These are phyloP conservation scores for Ophiostoma ips DNA, from an alignment of 2,329 filamentous ascomycete species.

Conservation along the genomic window DNA sequence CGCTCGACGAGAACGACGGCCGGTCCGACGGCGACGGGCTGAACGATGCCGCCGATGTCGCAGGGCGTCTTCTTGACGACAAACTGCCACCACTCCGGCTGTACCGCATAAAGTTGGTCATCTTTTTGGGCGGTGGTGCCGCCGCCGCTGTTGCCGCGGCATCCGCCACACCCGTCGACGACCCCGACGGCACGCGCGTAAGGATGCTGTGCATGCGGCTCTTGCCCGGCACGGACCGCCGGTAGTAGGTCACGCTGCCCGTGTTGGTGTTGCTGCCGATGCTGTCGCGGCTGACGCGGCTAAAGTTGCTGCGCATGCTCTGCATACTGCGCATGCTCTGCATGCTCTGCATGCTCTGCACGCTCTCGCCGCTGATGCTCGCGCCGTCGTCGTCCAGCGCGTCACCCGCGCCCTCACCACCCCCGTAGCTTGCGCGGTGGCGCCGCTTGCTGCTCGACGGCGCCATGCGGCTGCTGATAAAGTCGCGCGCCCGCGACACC, in stretches of 20 bases:
- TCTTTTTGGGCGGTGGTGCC: not conserved
- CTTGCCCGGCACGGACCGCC: constrained; percentile 34
- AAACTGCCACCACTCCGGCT: constrained; percentile 1
- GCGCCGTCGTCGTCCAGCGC: not conserved
- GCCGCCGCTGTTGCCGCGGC: not conserved
- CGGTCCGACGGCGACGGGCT: not conserved
- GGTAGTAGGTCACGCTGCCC: constrained; percentile 9
- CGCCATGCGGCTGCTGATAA: constrained; percentile 4
- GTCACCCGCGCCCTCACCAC: not conserved
- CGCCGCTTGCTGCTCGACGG: not conserved
- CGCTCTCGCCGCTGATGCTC: constrained; percentile 8
- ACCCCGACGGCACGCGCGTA: constrained; percentile 8
- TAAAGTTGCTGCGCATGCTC: not conserved
- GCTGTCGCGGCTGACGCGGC: constrained; percentile 4
- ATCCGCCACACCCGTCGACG: not conserved
- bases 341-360: not conserved
- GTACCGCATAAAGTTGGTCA: constrained; percentile 13
- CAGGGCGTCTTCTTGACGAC: not conserved
- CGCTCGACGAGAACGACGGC: not conserved
- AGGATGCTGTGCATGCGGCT: constrained; percentile 10
- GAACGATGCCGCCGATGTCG: not conserved
- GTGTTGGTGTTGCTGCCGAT: constrained; percentile 4
- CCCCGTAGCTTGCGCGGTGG: not conserved
- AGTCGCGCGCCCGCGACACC: constrained; percentile 6
- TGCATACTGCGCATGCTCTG: not conserved